A percentile compares a stretch with the other conserved stretches of the same genome.
These are phyloP conservation scores for Ceratonia siliqua DNA, from an alignment of 306 rosid species.

Conservation along the genomic window DNA sequence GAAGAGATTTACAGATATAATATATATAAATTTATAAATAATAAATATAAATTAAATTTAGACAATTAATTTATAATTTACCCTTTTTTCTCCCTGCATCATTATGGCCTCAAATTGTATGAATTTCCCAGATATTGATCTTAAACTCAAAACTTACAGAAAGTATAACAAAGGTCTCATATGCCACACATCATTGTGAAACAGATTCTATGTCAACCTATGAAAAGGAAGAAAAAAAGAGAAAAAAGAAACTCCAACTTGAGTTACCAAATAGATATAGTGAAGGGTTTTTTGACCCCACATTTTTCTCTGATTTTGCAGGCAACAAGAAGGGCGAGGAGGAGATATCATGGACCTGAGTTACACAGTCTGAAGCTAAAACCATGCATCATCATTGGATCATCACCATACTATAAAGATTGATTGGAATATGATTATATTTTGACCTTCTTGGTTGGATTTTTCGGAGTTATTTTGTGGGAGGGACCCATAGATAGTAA, in stretches of 20 bases:
- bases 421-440: background rate
- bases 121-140: too few species aligned
- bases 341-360: background rate
- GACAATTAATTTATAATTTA: background rate
- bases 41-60: too few species aligned
- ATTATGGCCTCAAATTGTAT: background rate
- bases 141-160: too few species aligned
- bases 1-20: too few species aligned
- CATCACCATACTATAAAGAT: background rate
- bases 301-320: background rate
- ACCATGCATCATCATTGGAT: background rate
- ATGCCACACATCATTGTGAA: background rate
- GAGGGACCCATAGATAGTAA: constrained; percentile 30
- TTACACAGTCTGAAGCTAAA: too few species aligned
- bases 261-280: background rate
- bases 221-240: background rate
- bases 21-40: too few species aligned
- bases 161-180: too few species aligned
- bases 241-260: background rate
- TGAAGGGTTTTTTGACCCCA: background rate
- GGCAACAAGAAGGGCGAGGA: background rate
- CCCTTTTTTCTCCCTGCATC: background rate
- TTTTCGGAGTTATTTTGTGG: constrained; percentile 20
- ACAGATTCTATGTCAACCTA: background rate
- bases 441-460: constrained; percentile 28